Conservation (phyloP, 2,329 filamentous ascomycete species). For the Rutstroemia sp. region DNA sequence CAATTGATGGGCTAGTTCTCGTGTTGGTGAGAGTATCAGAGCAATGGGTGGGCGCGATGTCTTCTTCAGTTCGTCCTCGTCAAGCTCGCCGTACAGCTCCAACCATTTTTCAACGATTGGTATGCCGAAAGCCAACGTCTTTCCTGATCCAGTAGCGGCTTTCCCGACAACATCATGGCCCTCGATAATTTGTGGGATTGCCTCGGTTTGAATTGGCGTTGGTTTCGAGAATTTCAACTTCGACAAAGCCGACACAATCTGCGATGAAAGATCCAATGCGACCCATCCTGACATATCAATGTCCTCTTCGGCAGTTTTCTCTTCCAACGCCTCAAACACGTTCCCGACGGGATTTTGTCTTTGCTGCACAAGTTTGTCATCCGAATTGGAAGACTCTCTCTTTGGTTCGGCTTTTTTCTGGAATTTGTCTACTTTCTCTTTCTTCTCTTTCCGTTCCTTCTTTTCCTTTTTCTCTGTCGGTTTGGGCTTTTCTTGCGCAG, state of each 20-base stretch:
- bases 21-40: constrained; percentile 80
- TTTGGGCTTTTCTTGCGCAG: not conserved
- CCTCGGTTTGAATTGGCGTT: constrained; percentile 69
- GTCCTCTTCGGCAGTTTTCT: constrained; percentile 52
- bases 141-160: constrained; percentile 91
- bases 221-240: constrained; percentile 74
- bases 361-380: constrained; percentile 16
- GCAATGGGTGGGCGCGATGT: constrained; percentile 53
- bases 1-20: constrained; percentile 91
- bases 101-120: constrained; percentile 85
- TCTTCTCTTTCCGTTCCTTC: constrained; percentile 11
- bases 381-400: constrained; percentile 23
- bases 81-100: constrained; percentile 36
- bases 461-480: constrained; percentile 11
- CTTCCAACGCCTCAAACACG: constrained; percentile 38
- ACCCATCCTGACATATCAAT: constrained; percentile 75
- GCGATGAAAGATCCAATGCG: constrained; percentile 62
- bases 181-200: constrained; percentile 74
- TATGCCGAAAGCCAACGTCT: constrained; percentile 90
- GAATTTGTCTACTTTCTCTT: constrained; percentile 17
- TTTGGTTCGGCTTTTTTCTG: constrained; percentile 22
- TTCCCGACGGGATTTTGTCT: constrained; percentile 21
- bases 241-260: constrained; percentile 65
- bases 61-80: constrained; percentile 31
- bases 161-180: constrained; percentile 94